Conservation (phyloP, 495 filamentous ascomycete genomes). For the Aspergillus funiculosus region DNA sequence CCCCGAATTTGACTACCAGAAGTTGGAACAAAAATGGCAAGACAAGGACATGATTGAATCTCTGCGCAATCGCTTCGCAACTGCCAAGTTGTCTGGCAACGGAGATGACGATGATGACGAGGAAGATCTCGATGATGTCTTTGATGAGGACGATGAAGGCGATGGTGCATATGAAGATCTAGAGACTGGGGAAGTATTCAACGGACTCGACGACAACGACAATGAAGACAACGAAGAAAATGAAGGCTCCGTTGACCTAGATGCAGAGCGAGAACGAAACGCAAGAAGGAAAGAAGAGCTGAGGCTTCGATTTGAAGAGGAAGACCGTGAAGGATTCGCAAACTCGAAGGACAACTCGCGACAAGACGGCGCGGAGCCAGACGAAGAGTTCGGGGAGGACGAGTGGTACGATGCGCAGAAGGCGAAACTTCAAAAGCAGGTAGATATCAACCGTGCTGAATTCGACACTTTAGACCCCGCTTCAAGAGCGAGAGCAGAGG, state of each 20-base stretch:
- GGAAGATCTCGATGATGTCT: constrained; percentile 37
- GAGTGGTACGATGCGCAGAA: constrained; percentile 99
- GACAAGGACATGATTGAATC: constrained; percentile 69
- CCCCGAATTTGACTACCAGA: constrained; percentile 72
- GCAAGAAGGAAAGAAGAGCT: constrained; percentile 90
- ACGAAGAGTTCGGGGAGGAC: constrained; percentile 86
- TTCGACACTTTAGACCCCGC: constrained; percentile 78
- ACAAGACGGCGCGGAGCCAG: constrained; percentile 49
- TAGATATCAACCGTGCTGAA: constrained; percentile 89
- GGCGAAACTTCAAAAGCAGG: constrained; percentile 86
- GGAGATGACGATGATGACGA: constrained; percentile 42
- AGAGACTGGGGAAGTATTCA: constrained; percentile 63
- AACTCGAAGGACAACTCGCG: constrained; percentile 74
- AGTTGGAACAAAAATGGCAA: constrained; percentile 79
- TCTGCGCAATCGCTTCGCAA: constrained; percentile 68
- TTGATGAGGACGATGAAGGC: constrained; percentile 62
- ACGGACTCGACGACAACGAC: constrained; percentile 39
- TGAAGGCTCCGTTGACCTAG: constrained; percentile 47
- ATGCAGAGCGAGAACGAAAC: constrained; percentile 85
- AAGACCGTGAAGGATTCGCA: constrained; percentile 87
- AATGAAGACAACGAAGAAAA: constrained; percentile 30
- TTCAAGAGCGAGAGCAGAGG: constrained; percentile 76
- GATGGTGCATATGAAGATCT: constrained; percentile 89
- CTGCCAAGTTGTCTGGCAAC: constrained; percentile 50
- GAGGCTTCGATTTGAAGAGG: constrained; percentile 90